Base-by-base conservation (phyloP, 2,329 filamentous ascomycete genomes). In the Arachnomyces sp. region DNA sequence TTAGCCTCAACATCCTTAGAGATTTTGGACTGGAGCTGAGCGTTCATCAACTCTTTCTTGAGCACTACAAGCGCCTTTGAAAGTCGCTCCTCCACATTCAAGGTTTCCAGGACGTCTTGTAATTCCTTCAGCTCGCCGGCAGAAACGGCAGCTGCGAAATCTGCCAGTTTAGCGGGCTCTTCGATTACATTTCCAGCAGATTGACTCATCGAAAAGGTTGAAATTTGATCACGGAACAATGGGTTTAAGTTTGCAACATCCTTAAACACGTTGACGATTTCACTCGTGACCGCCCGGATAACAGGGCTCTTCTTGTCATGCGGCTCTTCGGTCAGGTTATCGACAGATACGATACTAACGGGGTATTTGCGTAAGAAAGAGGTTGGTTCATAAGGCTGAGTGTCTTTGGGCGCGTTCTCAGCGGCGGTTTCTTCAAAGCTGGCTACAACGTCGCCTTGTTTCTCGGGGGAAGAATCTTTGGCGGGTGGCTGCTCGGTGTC, bases 221-320 rank as follows among this genome's bases (percentile, higher is more conserved):
- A 94, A 40, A 98, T 94, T 59, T 98, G 92, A 56, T 98, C 92
- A 43, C 90, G 80, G 73, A 98, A 98, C 14, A 98, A 74, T 44
- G 85, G 87, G 67, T 96, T 98, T 65, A 95, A 79, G 33, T 81
- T 84, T 7, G 90, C 90, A 39, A 98, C 87, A 61, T 96, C 89
- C 67, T 95, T 96, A 73, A 95, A 96, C 1, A 95, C 92, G 60
- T 95, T 96, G 59, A 98, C 88, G 46, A 98, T 96, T 67, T 98
- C 93, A 56, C 90, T 95, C 36, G 90, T 92, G 34, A 98, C 80
- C 9, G 92, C 92, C 40, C 87, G 82, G 44, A 96, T 88, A 28
- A 92, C 81, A 13, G 83, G 82, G 55, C 84, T 92, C 65, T 90
- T 93, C 57, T 87, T 83, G 61, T 96, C 92, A 59, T 86, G 86